Evolutionary conservation across 345 rosid genomes (phyloP).

Genomic region (Reutealis trisperma): DNA sequence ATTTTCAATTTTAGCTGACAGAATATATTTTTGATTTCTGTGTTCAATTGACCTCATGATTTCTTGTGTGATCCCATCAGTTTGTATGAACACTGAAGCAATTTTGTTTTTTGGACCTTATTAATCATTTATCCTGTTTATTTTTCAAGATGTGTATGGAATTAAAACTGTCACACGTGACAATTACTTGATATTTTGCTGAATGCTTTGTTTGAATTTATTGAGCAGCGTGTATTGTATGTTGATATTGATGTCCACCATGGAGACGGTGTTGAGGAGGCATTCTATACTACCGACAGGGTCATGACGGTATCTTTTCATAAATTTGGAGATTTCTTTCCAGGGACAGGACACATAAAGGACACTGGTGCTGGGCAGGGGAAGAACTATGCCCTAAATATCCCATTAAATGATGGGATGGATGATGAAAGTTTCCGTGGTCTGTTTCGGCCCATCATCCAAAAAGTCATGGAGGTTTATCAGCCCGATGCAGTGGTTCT

Average conservation of each 20-base stretch:
- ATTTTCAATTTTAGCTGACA: background rate
- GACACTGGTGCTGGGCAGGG: slow-evolving; percentile 73
- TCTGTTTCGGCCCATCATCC: slow-evolving; percentile 79
- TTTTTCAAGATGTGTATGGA: background rate
- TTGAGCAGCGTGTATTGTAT: slow-evolving; percentile 81
- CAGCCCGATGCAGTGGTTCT: slow-evolving; percentile 99
- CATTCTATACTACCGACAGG: slow-evolving; percentile 98
- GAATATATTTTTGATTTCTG: background rate
- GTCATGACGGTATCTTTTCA: slow-evolving; percentile 99
- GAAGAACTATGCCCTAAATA: slow-evolving; percentile 87
- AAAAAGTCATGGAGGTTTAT: slow-evolving; percentile 94
- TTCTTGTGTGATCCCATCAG: slow-evolving; percentile 1
- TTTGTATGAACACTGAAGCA: background rate
- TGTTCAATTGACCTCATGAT: background rate
- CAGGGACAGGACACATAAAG: slow-evolving; percentile 89
- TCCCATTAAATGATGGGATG: slow-evolving; percentile 86
- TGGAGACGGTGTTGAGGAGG: slow-evolving; percentile 99
- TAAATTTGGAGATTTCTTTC: slow-evolving; percentile 96
- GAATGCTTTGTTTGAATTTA: slow-evolving; percentile 25
- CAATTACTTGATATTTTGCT: background rate
- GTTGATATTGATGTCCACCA: slow-evolving; percentile 98
- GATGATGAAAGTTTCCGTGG: slow-evolving; percentile 84
- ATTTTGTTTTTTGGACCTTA: background rate
- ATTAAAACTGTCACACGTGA: background rate
- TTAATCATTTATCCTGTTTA: background rate